Percentiles rank a stretch among this genome's conserved stretches.
These are phyloP conservation scores for Ascochyta fabae DNA, from an alignment of 2,329 filamentous ascomycete genomes.

Conservation along the genomic window DNA sequence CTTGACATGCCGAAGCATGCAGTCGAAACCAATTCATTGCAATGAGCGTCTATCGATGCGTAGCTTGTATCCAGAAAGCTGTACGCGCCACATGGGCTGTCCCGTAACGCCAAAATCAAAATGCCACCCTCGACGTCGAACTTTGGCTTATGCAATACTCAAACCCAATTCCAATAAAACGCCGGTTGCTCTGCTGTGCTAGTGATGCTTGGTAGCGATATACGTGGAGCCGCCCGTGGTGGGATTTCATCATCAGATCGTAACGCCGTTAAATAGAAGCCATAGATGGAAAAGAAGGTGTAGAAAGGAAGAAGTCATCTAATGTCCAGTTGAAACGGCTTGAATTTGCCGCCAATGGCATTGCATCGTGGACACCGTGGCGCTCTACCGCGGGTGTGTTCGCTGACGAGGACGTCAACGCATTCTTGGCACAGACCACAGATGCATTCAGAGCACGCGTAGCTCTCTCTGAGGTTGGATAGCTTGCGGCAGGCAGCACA, in stretches of 20 bases:
- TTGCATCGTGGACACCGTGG: conserved; percentile 78
- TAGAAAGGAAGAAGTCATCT: conserved; percentile 57
- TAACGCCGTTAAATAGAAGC: conserved; percentile 23
- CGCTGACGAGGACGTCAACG: conserved; percentile 78
- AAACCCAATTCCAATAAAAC: conserved; percentile 12
- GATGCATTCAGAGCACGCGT: conserved; percentile 95
- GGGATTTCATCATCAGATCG: conserved; percentile 12
- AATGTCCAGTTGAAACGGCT: conserved; percentile 84
- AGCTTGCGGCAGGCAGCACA: conserved; percentile 85
- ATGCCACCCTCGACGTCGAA: conserved; percentile 8
- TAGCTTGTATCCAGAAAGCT: conserved; percentile 13
- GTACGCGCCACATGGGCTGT: conserved; percentile 9
- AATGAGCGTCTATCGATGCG: conserved; percentile 16
- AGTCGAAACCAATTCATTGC: conserved; percentile 11
- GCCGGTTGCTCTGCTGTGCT: conserved; percentile 30
- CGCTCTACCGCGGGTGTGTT: conserved; percentile 72
- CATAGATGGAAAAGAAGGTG: neutral
- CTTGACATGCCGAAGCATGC: conserved; percentile 4
- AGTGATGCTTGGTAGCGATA: conserved; percentile 18
- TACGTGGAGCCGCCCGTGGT: conserved; percentile 7
- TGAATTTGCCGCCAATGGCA: conserved; percentile 79
- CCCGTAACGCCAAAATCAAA: conserved; percentile 5
- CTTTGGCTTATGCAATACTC: conserved; percentile 27
- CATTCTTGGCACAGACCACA: conserved; percentile 90
- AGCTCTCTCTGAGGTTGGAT: conserved; percentile 80